These are phyloP conservation scores for Penicillium parvum DNA, from an alignment of 495 filamentous ascomycete genomes.

Conservation along the genomic window DNA sequence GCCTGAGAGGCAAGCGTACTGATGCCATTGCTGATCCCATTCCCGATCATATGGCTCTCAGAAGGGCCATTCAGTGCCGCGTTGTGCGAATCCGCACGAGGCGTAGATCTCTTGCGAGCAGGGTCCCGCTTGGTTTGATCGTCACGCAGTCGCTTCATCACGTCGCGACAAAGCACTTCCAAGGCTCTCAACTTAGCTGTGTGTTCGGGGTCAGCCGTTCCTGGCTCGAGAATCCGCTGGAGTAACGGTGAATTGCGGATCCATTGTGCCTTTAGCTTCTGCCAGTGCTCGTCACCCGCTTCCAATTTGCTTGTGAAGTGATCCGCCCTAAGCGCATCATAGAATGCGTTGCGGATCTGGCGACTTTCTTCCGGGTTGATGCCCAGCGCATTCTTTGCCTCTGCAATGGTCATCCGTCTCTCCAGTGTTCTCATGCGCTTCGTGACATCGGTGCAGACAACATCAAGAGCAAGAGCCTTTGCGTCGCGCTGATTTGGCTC, in stretches of 20 bases:
- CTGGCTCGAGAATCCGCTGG: conserved; percentile 51
- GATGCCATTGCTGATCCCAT: conserved; percentile 44
- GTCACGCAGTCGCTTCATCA: conserved; percentile 68
- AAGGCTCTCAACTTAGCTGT: conserved; percentile 59
- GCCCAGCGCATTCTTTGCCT: conserved; percentile 67
- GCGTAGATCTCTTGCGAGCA: conserved; percentile 41
- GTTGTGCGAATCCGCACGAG: conserved; percentile 22
- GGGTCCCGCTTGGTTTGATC: conserved; percentile 60
- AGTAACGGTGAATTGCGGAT: conserved; percentile 54
- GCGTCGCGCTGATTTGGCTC: conserved; percentile 47
- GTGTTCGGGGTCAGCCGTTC: conserved; percentile 51
- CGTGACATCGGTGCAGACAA: conserved; percentile 76
- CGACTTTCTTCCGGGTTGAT: conserved; percentile 69
- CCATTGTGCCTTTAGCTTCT: conserved; percentile 66
- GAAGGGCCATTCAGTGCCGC: conserved; percentile 17
- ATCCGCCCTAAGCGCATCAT: conserved; percentile 60
- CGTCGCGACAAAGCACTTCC: conserved; percentile 66
- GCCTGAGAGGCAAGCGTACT: conserved; percentile 50
- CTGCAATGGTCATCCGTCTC: conserved; percentile 61
- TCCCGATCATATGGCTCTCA: conserved; percentile 23
- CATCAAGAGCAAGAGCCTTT: conserved; percentile 67
- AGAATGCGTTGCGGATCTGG: conserved; percentile 60
- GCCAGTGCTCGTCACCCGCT: conserved; percentile 68
- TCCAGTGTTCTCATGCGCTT: conserved; percentile 67
- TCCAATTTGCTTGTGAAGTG: conserved; percentile 72